Conservation (phyloP, 768 basidiomycete species). For the Dentipellis sp. region DNA sequence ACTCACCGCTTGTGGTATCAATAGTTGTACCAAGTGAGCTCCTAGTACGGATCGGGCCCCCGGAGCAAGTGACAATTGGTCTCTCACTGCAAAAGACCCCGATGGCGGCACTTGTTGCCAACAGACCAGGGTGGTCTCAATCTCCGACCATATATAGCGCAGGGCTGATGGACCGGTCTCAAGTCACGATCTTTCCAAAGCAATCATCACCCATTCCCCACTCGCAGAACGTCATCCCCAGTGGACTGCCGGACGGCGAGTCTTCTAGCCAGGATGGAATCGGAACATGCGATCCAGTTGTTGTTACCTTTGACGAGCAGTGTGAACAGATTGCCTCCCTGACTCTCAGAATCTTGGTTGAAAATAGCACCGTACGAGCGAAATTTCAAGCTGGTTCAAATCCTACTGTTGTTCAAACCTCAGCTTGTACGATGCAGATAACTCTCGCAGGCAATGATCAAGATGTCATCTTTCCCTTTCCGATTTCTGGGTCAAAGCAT, state of each 20-base stretch:
- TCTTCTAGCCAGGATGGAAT: not conserved
- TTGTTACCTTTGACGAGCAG: not conserved
- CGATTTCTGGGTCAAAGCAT: conserved; percentile 27
- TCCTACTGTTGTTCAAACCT: conserved; percentile 17
- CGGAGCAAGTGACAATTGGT: not conserved
- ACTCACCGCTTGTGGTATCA: conserved; percentile 10
- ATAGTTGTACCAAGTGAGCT: conserved; percentile 20
- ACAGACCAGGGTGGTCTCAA: conserved; percentile 6
- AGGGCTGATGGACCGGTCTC: conserved; percentile 13
- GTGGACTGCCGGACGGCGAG: not conserved
- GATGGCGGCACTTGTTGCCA: conserved; percentile 13
- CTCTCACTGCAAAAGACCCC: conserved; percentile 22
- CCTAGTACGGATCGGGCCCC: conserved; percentile 7
- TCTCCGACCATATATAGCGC: conserved; percentile 13
- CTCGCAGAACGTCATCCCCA: not conserved
- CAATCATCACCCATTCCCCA: conserved; percentile 15
- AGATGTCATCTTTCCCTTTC: conserved; percentile 32
- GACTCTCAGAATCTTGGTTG: conserved; percentile 9
- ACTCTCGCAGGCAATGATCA: conserved; percentile 19
- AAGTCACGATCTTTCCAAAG: conserved; percentile 16
- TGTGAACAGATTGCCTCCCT: not conserved
- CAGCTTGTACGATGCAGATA: conserved; percentile 25
- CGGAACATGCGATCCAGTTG: not conserved
- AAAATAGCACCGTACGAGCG: conserved; percentile 1
- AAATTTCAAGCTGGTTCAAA: conserved; percentile 9